phyloP scores from a whole-genome alignment of 2,329 filamentous ascomycete genomes.

The Colletotrichum costaricense region DNA sequence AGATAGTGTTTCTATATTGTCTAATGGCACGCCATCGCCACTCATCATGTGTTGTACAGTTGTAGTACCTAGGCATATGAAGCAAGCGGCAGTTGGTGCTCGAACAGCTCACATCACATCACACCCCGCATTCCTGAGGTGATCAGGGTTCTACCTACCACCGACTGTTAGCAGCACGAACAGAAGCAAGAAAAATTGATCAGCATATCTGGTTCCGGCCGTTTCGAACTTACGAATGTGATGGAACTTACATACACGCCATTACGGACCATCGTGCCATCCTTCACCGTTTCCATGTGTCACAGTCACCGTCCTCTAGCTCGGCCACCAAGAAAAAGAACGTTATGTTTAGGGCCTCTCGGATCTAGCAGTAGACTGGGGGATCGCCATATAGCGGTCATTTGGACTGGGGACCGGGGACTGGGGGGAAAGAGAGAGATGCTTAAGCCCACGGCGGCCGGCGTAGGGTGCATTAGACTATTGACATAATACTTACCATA shows the following conservation, averaged over 20 bases:
- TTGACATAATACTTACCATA: neutral
- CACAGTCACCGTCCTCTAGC: neutral
- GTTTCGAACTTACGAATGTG: neutral
- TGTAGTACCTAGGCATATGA: too few species aligned
- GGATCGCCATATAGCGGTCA: conserved; percentile 21
- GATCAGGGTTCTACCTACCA: neutral
- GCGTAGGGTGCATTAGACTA: conserved; percentile 6
- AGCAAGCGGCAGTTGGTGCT: conserved; percentile 21
- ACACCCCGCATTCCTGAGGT: conserved; percentile 18
- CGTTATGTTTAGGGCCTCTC: conserved; percentile 1
- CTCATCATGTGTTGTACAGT: neutral
- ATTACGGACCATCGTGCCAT: neutral
- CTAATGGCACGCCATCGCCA: neutral
- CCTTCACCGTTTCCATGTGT: conserved; percentile 9
- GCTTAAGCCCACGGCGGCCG: conserved; percentile 7
- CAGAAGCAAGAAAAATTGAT: neutral
- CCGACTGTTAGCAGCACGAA: neutral
- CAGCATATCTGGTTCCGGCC: neutral
- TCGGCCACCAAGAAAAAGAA: neutral
- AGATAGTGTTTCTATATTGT: neutral
- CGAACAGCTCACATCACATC: neutral
- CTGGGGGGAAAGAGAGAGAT: neutral
- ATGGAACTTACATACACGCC: neutral
- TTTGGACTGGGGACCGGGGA: neutral
- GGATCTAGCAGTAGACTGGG: conserved; percentile 1